These are phyloP conservation scores for Boechera divaricarpa DNA, from an alignment of 345 rosid species.

Conservation along the genomic window DNA sequence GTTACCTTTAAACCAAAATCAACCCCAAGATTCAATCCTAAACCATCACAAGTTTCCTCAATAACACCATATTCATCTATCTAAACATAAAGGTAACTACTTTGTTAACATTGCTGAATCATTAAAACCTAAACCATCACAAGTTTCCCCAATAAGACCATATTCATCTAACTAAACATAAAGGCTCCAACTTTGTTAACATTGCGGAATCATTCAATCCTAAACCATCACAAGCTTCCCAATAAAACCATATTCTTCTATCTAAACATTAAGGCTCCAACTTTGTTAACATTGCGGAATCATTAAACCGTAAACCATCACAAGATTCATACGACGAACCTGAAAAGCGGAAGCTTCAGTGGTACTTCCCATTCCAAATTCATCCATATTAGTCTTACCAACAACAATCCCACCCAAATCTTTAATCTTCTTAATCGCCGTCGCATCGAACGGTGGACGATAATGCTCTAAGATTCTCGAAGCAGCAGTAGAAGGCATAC, in stretches of 20 bases:
- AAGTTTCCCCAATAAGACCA: not conserved
- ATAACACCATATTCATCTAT: not conserved
- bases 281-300: not conserved
- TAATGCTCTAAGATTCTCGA: slow-evolving; percentile 76
- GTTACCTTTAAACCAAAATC: slow-evolving; percentile 67
- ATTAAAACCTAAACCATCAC: not conserved
- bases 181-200: not conserved
- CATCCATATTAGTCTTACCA: slow-evolving; percentile 94
- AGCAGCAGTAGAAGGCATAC: slow-evolving; percentile 90
- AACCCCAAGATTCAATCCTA: slow-evolving; percentile 31
- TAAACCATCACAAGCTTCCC: not conserved
- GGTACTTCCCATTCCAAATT: slow-evolving; percentile 94
- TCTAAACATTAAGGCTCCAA: slow-evolving; percentile 2
- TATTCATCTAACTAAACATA: not conserved
- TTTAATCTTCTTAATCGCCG: slow-evolving; percentile 69
- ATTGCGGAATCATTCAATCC: not conserved
- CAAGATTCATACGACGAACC: slow-evolving; percentile 49
- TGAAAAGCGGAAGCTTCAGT: slow-evolving; percentile 88
- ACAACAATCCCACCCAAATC: slow-evolving; percentile 75
- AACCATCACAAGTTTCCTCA: slow-evolving; percentile 17
- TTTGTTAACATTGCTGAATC: not conserved
- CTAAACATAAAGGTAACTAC: not conserved
- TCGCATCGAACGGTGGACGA: slow-evolving; percentile 82
- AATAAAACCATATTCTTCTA: not conserved
- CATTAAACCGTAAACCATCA: not conserved